Base-by-base conservation (phyloP, 2,329 filamentous ascomycete genomes). In the Beauveria australis region DNA sequence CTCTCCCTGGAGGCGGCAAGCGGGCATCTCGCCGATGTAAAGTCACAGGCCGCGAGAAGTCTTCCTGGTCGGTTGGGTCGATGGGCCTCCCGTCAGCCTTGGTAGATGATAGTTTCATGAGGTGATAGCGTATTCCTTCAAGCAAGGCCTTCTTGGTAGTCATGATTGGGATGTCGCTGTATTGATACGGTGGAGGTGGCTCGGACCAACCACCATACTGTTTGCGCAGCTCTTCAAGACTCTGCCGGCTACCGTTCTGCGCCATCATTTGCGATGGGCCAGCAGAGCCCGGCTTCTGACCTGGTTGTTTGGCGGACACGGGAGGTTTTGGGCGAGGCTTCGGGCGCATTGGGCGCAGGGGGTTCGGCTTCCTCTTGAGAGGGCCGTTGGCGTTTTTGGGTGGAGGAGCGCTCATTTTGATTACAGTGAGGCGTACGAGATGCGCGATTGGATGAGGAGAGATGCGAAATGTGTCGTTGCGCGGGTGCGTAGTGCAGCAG, bases 1-100 rank as follows among this genome's bases (percentile, higher is more conserved):
- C 78, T 65, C 85, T 78, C 60, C 87, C 83, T 33, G 87, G 82
- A 0, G 86, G 78, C 52, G 81, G 85, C 67, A 85, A 87, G 67
- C 87, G 84, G 19, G 92, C 91, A 71, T 97, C 92, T 61, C 94
- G 89, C 64, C 94, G 87, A 71, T 97, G 92, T 43, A 99, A 78
- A 43, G 91, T 88, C 37, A 97, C 89, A 0, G 94, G 94, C 30
- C 92, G 85, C 19, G 89, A 88, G 70, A 97, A 99, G 56, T 95
- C 86, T 6, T 86, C 79, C 66, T 93, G 87, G 66, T 87, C 76
- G 28, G 79, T 79, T 2, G 85, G 83, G 69, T 97, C 87, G 63
- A 91, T 70, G 37, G 86, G 81, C 66, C 89, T 88, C 63, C 78
- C 78, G 22, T 71, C 72, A 10, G 74, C 68, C 67, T 85, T 86